Conservation (phyloP, 2,329 filamentous ascomycete species). For the Fusarium sp. region DNA sequence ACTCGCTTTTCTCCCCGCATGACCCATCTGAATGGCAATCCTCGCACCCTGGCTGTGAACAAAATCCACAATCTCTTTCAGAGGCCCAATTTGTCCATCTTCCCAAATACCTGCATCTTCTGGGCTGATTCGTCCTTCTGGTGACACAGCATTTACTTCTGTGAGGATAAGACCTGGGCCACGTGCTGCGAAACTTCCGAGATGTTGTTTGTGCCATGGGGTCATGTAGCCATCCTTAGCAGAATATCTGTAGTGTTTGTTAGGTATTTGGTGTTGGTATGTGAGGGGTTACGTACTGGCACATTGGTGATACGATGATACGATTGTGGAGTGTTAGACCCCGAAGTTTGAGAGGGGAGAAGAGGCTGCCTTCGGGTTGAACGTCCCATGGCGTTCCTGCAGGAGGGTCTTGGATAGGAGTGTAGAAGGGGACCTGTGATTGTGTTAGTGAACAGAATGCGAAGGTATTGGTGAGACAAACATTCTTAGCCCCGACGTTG, state of each 20-base stretch:
- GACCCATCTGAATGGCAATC: constrained; percentile 76
- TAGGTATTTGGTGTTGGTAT: neutral
- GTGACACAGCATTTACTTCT: constrained; percentile 74
- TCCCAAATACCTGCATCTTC: constrained; percentile 77
- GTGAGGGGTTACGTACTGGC: constrained; percentile 51
- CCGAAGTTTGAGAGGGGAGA: constrained; percentile 58
- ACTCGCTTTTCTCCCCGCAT: constrained; percentile 72
- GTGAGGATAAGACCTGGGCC: constrained; percentile 71
- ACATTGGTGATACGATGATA: constrained; percentile 61
- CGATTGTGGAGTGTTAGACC: constrained; percentile 59
- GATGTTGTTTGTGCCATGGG: constrained; percentile 58
- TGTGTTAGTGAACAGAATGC: neutral
- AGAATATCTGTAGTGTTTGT: constrained; percentile 42
- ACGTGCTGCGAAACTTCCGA: constrained; percentile 52
- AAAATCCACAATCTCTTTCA: constrained; percentile 72
- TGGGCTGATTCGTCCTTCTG: constrained; percentile 78
- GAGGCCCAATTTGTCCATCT: constrained; percentile 73
- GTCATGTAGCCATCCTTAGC: constrained; percentile 56
- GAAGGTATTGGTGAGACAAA: neutral
- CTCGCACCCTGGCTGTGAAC: constrained; percentile 69
- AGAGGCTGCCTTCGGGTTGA: constrained; percentile 49
- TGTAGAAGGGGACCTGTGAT: constrained; percentile 40
- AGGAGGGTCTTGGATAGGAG: constrained; percentile 41
- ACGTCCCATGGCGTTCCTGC: constrained; percentile 42
- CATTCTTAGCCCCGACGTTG: constrained; percentile 37